Conservation (phyloP, 805 yeast genomes). For the Komagataella pastoris region DNA sequence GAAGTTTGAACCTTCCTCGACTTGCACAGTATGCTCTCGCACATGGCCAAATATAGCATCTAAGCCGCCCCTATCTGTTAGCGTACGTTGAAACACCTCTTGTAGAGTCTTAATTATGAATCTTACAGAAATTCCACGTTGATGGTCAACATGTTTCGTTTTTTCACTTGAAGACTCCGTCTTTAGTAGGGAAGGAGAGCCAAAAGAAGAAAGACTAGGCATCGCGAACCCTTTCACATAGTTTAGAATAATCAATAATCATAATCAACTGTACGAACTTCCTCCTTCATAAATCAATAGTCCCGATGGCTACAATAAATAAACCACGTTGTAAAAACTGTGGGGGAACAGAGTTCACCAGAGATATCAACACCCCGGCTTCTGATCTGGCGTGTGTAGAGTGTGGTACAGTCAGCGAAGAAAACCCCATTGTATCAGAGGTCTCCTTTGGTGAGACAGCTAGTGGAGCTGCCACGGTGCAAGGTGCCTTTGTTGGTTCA, state of each 20-base stretch:
- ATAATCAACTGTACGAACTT: not conserved
- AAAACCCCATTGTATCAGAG: conserved; percentile 90
- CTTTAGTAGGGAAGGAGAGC: not conserved
- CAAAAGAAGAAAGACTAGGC: not conserved
- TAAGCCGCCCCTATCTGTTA: conserved; percentile 50
- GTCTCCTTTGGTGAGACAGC: conserved; percentile 89
- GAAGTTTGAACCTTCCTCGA: conserved; percentile 22
- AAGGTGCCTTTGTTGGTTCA: conserved; percentile 85
- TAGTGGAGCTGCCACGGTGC: conserved; percentile 90
- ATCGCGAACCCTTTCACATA: not conserved
- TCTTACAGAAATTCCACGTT: not conserved
- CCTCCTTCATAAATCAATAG: not conserved
- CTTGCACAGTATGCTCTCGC: conserved; percentile 34
- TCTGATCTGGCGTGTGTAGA: conserved; percentile 67
- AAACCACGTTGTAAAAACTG: conserved; percentile 25
- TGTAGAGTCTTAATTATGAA: not conserved
- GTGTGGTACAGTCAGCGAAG: conserved; percentile 86
- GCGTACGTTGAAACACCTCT: not conserved
- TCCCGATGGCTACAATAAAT: not conserved
- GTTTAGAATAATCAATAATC: no score
- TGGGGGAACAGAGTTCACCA: conserved; percentile 37
- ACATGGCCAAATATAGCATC: conserved; percentile 62
- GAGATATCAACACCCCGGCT: conserved; percentile 44
- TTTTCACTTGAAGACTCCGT: not conserved
- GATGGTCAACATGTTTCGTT: not conserved